Evolutionary conservation across 2,329 filamentous ascomycete genomes (phyloP).

Genomic region (Fusarium temperatum): DNA sequence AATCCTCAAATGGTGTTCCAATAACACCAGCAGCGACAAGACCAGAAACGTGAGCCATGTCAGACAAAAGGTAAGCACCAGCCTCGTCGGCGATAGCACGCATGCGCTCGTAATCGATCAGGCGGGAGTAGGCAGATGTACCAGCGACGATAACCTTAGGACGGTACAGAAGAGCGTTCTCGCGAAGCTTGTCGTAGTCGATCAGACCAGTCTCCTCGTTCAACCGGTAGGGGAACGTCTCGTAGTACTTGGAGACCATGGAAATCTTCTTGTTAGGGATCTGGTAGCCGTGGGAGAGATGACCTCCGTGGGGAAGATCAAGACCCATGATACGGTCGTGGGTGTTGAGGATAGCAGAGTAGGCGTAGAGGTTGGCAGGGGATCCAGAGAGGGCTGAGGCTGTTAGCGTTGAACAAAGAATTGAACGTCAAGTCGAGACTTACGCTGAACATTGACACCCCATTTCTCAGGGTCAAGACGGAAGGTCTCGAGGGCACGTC

Average conservation of each 20-base stretch:
- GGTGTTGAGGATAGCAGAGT: slow-evolving; percentile 87
- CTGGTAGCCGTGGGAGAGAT: slow-evolving; percentile 95
- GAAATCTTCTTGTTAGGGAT: slow-evolving; percentile 92
- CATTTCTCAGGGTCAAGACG: slow-evolving; percentile 83
- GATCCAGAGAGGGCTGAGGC: slow-evolving; percentile 72
- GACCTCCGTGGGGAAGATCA: slow-evolving; percentile 92
- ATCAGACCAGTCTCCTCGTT: slow-evolving; percentile 89
- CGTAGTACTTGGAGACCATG: slow-evolving; percentile 96
- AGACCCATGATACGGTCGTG: slow-evolving; percentile 96
- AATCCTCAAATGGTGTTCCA: slow-evolving; percentile 84
- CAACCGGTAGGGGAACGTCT: slow-evolving; percentile 92
- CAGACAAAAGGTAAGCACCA: slow-evolving; percentile 87
- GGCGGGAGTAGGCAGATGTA: slow-evolving; percentile 90
- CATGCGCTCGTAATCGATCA: slow-evolving; percentile 92
- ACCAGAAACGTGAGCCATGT: slow-evolving; percentile 97
- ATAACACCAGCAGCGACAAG: slow-evolving; percentile 89
- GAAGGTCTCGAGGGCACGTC: slow-evolving; percentile 86
- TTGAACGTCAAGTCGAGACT: slow-evolving; percentile 39
- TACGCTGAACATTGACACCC: slow-evolving; percentile 96
- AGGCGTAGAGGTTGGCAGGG: slow-evolving; percentile 83
- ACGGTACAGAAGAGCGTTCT: slow-evolving; percentile 85
- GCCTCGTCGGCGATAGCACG: slow-evolving; percentile 87
- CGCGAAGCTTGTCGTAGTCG: slow-evolving; percentile 88
- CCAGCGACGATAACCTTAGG: slow-evolving; percentile 95
- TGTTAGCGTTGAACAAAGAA: slow-evolving; percentile 1